phyloP scores from a whole-genome alignment of 345 rosid genomes.

The Populus davidiana region DNA sequence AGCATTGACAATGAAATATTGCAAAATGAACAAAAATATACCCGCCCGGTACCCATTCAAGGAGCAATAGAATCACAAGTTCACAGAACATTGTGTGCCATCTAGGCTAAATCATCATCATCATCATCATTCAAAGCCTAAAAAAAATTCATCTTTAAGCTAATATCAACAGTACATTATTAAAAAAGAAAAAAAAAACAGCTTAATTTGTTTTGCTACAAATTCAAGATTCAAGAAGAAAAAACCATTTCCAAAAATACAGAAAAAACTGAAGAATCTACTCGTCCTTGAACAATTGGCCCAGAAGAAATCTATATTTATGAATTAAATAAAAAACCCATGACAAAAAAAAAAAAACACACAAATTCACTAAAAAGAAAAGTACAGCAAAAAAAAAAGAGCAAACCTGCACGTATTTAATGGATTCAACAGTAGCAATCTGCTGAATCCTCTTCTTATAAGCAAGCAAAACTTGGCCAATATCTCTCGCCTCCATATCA shows the following conservation, averaged over 20 bases:
- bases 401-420: conserved; percentile 68
- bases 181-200: no score
- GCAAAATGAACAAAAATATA: neutral
- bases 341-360: neutral
- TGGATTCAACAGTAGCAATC: conserved; percentile 41
- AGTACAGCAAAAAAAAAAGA: conserved; percentile 21
- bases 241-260: neutral
- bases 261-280: neutral
- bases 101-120: neutral
- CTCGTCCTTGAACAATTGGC: neutral
- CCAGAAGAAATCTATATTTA: neutral
- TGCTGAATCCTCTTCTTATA: conserved; percentile 73
- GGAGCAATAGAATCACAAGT: neutral
- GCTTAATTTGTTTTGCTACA: neutral
- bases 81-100: neutral
- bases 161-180: neutral
- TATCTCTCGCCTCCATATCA: conserved; percentile 52
- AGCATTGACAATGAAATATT: neutral
- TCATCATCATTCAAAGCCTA: neutral
- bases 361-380: neutral
- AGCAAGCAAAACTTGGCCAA: conserved; percentile 62
- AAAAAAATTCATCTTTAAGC: neutral
- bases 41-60: neutral
- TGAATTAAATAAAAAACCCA: neutral
- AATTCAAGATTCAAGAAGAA: neutral